Percentiles rank a stretch among this genome's conserved stretches.
Evolutionary conservation across 371 early-diverging fungal species (phyloP).

Genomic region (Thermomucor indicae-seudaticae): DNA sequence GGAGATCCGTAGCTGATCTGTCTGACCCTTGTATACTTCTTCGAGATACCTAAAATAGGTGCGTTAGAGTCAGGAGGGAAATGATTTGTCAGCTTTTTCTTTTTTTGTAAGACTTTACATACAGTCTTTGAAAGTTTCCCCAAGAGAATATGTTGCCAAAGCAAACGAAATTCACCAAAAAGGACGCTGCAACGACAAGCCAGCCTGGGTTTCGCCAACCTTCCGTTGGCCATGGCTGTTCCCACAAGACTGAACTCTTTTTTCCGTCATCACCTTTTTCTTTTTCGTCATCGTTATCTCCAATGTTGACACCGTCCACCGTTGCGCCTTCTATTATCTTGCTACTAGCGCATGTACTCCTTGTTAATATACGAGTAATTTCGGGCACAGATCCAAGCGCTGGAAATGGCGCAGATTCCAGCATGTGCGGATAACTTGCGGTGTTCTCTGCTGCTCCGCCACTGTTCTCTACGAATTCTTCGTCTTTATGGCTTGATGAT

Average conservation of each 20-base stretch:
- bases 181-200: constrained; percentile 11
- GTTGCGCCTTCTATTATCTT: constrained; percentile 3
- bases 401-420: constrained; percentile 37
- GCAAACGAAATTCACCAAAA: constrained; percentile 15
- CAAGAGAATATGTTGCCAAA: constrained; percentile 16
- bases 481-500: constrained; percentile 23
- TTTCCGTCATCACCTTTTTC: constrained; percentile 4
- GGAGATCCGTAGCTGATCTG: constrained; percentile 9
- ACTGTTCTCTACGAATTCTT: constrained; percentile 21
- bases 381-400: constrained; percentile 24
- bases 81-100: too few relatives aligned
- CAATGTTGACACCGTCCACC: too few relatives aligned
- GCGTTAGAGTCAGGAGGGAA: too few relatives aligned
- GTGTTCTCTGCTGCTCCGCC: background rate
- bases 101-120: background rate
- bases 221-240: constrained; percentile 17
- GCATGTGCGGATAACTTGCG: constrained; percentile 3
- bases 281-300: background rate
- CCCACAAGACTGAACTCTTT: constrained; percentile 4
- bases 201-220: constrained; percentile 27
- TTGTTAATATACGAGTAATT: constrained; percentile 23
- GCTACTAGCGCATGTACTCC: background rate
- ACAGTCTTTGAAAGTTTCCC: constrained; percentile 20
- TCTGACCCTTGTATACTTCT: constrained; percentile 12
- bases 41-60: constrained; percentile 10